Evolutionary conservation across 768 basidiomycete species (phyloP).

Genomic region (Serendipita sp.): DNA sequence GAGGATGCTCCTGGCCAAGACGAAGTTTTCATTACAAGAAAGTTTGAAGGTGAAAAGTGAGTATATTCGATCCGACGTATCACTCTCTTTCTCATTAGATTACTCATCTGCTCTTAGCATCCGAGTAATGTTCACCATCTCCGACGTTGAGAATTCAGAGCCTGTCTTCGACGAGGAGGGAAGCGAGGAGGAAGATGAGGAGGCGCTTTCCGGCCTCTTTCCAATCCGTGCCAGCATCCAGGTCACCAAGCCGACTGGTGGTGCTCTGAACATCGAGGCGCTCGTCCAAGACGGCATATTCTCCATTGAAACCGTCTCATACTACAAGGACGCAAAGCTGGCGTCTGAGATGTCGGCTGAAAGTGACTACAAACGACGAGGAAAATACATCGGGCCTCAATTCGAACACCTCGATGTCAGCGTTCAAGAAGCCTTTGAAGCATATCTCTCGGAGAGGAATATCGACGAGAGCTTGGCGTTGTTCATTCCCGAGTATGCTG

Average conservation of each 20-base stretch:
- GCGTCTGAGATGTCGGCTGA: slow-evolving; percentile 72
- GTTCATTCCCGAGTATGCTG: slow-evolving; percentile 80
- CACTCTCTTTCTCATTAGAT: slow-evolving; percentile 5
- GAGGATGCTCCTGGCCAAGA: slow-evolving; percentile 57
- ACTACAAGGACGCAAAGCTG: slow-evolving; percentile 55
- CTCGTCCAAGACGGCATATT: slow-evolving; percentile 66
- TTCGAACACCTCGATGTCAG: slow-evolving; percentile 79
- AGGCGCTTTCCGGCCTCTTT: slow-evolving; percentile 28
- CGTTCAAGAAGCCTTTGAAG: slow-evolving; percentile 86
- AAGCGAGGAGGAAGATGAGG: slow-evolving; percentile 23
- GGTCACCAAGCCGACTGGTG: slow-evolving; percentile 62
- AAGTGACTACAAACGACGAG: slow-evolving; percentile 86
- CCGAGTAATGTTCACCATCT: slow-evolving; percentile 83
- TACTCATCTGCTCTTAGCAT: slow-evolving; percentile 32
- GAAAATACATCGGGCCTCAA: slow-evolving; percentile 84
- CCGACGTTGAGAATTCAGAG: slow-evolving; percentile 49
- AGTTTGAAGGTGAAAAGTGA: slow-evolving; percentile 81
- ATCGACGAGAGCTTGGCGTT: slow-evolving; percentile 66
- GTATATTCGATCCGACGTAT: slow-evolving; percentile 15
- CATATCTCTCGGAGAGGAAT: slow-evolving; percentile 79
- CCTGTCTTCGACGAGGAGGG: slow-evolving; percentile 26
- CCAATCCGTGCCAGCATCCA: slow-evolving; percentile 68
- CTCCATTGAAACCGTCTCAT: slow-evolving; percentile 79
- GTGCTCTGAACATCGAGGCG: slow-evolving; percentile 66
- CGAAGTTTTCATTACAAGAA: slow-evolving; percentile 66